Base-by-base conservation (phyloP, 1,284 basidiomycete genomes). In the Ustilago crameri region DNA sequence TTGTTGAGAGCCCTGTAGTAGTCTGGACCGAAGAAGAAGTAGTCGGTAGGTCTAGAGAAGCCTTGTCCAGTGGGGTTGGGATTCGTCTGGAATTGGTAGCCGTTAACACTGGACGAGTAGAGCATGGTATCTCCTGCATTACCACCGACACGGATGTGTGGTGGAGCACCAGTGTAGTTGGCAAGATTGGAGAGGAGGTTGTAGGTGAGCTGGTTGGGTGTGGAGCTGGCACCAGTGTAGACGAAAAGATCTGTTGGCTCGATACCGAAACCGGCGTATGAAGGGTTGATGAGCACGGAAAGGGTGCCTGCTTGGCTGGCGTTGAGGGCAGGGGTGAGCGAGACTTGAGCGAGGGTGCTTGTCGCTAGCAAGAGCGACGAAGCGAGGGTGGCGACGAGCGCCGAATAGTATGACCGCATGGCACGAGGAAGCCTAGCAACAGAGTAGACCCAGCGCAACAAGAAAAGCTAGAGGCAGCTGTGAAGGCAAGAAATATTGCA, bases 221-320 rank as follows among this genome's bases (percentile, higher is more conserved):
- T 44, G 9, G 55, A 45, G 8, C 46, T 40, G 9, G 56, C 59
- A 17, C 74, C 76, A 18, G 76, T 76, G 53, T 63, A 78, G 46
- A 72, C 43, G 26, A 68, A 54, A 15, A 78, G 52, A 52, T 74
- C 73, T 20, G 74, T 51, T 2, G 76, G 76, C 50, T 78, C 76
- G 61, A 78, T 78, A 44, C 76, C 76, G 51, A 78, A 65, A 15
- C 76, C 76, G 10, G 62, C 72, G 37, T 62, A 78, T 24, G 74
- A 71, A 32, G 76, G 71, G 48, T 50, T 70, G 53, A 78, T 63
- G 32, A 51, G 59, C 26, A 56, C 51, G 15, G 76, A 78, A 37
- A 78, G 44, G 37, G 62, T 50, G 24, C 60, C 60, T 35, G 70
- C 70, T 10, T 43, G 38, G 18, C 54, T 12, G 9, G 46, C 48